A percentile compares a stretch with the other conserved stretches of the same genome.
phyloP scores from a whole-genome alignment of 2,329 filamentous ascomycete genomes.

The Claviceps maximensis region DNA sequence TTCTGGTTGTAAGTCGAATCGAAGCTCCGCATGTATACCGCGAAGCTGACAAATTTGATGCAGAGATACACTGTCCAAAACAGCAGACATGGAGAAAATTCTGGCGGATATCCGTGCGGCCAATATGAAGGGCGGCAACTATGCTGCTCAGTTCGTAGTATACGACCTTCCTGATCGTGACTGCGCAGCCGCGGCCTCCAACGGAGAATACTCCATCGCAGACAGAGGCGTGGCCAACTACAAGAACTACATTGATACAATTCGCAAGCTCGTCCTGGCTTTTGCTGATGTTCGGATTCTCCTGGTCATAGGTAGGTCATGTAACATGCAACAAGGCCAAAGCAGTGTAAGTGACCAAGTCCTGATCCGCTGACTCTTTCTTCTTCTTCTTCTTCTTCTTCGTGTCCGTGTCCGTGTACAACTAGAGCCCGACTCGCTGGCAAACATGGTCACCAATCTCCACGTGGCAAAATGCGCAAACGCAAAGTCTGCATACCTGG shows the following conservation, averaged over 20 bases:
- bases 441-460: constrained; percentile 44
- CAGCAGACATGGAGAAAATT: constrained; percentile 31
- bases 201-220: constrained; percentile 40
- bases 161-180: constrained; percentile 47
- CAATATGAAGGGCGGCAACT: constrained; percentile 23
- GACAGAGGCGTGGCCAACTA: constrained; percentile 39
- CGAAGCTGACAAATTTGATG: constrained; percentile 5
- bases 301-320: constrained; percentile 28
- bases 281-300: constrained; percentile 31
- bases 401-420: too few relatives aligned
- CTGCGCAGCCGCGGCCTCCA: constrained; percentile 42
- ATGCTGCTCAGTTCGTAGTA: constrained; percentile 38
- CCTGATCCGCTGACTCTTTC: background rate
- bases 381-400: background rate
- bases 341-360: background rate
- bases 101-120: constrained; percentile 29
- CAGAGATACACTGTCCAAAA: constrained; percentile 36
- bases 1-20: constrained; percentile 32
- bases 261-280: constrained; percentile 26
- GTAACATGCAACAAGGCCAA: background rate
- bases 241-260: constrained; percentile 40
- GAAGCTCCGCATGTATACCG: background rate
- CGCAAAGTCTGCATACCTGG: constrained; percentile 34
- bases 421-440: constrained; percentile 42
- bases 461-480: constrained; percentile 34